Evolutionary conservation across 1,284 basidiomycete species (phyloP), one percentile per base, ranked within the genome.

Genomic region (Tylopilus orsonianus): DNA sequence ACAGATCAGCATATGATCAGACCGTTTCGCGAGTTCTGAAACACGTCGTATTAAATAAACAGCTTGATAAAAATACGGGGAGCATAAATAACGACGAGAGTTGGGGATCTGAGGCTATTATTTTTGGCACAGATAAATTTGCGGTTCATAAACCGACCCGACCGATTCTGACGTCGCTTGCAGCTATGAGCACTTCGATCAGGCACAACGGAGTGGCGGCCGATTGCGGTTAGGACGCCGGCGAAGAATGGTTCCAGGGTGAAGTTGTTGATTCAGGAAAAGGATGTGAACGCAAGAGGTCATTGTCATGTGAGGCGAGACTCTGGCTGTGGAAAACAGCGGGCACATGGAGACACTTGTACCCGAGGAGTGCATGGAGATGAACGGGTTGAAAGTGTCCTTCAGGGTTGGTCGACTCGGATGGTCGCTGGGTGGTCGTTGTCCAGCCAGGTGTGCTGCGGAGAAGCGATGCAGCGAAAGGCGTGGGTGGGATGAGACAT

Each of bases 141-240:
- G 61, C 56, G 57, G 58, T 55, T 39, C 38, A 50, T 52, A 24
- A 36, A 19, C 37, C 36, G 46, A 35, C 40, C 38, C 12, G 41
- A 56, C 44, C 40, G 46, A 62, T 53, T 36, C 59, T 50, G 59
- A 56, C 61, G 45, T 67, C 59, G 63, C 59, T 60, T 67, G 53
- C 9, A 48, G 38, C 16, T 29, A 36, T 45, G 48, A 35, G 40
- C 37, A 20, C 45, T 43, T 51, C 52, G 63, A 63, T 68, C 65
- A 68, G 65, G 62, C 46, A 63, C 61, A 2, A 29, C n/a, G 16
- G 14, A 16, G 9, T 12, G 49, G 34, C 37, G 41, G 48, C 49
- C 48, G 48, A 44, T 34, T 46, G 26, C 42, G 12, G 35, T 33
- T 45, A 38, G 33, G 44, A 49, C 38, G 27, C 46, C 44, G 46